phyloP scores from a whole-genome alignment of 495 filamentous ascomycete genomes.

The Polyplosphaeria fusca region DNA sequence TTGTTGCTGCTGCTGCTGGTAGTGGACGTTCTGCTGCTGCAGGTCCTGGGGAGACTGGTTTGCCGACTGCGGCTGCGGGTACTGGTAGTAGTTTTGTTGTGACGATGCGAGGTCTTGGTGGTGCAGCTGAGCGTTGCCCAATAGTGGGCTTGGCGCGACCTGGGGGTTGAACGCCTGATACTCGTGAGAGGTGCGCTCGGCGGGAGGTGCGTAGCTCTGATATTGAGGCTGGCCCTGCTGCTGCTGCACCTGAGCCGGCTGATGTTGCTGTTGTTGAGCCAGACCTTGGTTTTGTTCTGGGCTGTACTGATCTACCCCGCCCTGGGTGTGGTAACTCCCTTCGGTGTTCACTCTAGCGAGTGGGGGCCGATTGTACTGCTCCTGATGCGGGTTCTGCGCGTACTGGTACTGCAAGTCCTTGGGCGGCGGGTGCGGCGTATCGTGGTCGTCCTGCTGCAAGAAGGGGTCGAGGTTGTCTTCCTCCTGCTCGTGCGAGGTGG shows the following conservation, averaged over 20 bases:
- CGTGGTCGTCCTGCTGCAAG: constrained; percentile 29
- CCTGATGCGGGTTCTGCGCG: constrained; percentile 24
- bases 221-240: constrained; percentile 31
- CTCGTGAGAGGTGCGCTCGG: constrained; percentile 18
- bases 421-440: constrained; percentile 26
- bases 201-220: constrained; percentile 16
- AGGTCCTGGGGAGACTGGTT: constrained; percentile 18
- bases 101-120: constrained; percentile 16
- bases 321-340: constrained; percentile 31
- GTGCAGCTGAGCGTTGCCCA: constrained; percentile 19
- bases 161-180: constrained; percentile 34
- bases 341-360: constrained; percentile 34
- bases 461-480: constrained; percentile 36
- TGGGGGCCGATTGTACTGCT: constrained; percentile 33
- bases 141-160: constrained; percentile 16
- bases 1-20: constrained; percentile 25
- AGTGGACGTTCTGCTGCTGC: constrained; percentile 21
- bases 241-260: constrained; percentile 19
- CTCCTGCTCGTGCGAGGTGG: constrained; percentile 33
- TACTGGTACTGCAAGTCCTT: constrained; percentile 29
- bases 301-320: constrained; percentile 35
- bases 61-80: constrained; percentile 28
- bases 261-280: constrained; percentile 21
- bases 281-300: constrained; percentile 30
- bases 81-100: constrained; percentile 31